Base-by-base conservation (phyloP, 2,329 filamentous ascomycete genomes). In the Pyrenochaeta sp. region DNA sequence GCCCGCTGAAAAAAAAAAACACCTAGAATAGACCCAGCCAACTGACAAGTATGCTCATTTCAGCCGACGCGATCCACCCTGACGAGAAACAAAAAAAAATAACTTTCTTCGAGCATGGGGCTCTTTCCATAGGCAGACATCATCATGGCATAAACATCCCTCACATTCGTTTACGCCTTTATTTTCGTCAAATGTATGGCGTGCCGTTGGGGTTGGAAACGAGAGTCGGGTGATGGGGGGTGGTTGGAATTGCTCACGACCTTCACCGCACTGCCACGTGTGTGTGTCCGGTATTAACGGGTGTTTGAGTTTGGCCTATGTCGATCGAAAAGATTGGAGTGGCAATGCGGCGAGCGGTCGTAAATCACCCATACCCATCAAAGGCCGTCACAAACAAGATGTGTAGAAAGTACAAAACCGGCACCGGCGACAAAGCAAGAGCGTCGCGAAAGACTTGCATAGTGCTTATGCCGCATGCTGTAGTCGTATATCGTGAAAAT, bases 351-450 rank as follows among this genome's bases (percentile, higher is more conserved):
- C 47, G 53, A 56, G 42, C 53, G 17, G 26, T 47, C 35, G 35
- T 55, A 41, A 44, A 40, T 37, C 41, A 45, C 45, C 48, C 46
- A 36, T 31, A 31, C 35, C 39, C 35, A 36, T 53, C 48, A 48
- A n/a, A 56, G 50, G 50, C 55, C 43, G 51, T 61, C 47, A 52
- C 52, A 56, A 58, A 44, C 41, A 62, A 61, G 59, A 55, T 24
- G 47, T 50, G 51, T 66, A 67, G 62, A 63, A 67, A 63, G 57
- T 67, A 69, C 66, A 69, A 54, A 62, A 65, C 61, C 62, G 53
- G 63, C 57, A 58, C 55, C 58, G 61, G 58, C 57, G 53, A 54
- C 54, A 61, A 56, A 58, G 60, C 63, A 61, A 50, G 47, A 55
- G 44, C 58, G 53, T 57, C 58, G 37, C 44, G 44, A 47, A 45